Evolutionary conservation across 257 asterid genomes (phyloP).

Genomic region (Cruciata laevipes): DNA sequence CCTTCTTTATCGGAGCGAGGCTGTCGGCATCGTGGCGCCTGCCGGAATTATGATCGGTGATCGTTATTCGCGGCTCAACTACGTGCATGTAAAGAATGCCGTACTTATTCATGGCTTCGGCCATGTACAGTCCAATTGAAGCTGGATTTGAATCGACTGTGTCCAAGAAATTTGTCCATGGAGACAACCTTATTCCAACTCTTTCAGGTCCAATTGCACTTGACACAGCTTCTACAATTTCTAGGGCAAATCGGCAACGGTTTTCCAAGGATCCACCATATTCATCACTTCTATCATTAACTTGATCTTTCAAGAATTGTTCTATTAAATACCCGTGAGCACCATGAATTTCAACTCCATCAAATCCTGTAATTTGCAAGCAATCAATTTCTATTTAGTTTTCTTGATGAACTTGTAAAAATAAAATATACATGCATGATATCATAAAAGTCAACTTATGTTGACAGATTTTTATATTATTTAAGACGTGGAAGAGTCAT

Average conservation of each 20-base stretch:
- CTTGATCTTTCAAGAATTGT: neutral
- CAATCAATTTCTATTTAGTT: too few species aligned
- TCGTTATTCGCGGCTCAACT: constrained; percentile 44
- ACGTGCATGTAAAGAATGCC: constrained; percentile 49
- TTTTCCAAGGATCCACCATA: neutral
- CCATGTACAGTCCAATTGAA: constrained; percentile 52
- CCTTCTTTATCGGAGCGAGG: constrained; percentile 53
- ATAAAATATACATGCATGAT: too few species aligned
- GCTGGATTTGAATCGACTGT: constrained; percentile 50
- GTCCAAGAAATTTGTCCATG: constrained; percentile 33
- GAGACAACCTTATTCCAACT: constrained; percentile 66
- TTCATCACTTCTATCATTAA: neutral
- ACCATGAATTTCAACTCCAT: neutral
- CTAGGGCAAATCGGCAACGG: constrained; percentile 12
- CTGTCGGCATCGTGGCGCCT: constrained; percentile 13
- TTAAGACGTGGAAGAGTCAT: too few species aligned
- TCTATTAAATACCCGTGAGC: neutral
- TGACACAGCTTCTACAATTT: constrained; percentile 41
- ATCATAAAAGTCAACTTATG: too few species aligned
- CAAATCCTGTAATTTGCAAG: neutral
- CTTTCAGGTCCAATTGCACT: constrained; percentile 41
- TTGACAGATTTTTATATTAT: too few species aligned
- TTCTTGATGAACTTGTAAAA: too few species aligned
- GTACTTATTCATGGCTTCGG: constrained; percentile 40
- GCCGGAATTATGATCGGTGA: neutral